Base-by-base conservation (phyloP, 306 rosid genomes). In the Vachellia collinsii region DNA sequence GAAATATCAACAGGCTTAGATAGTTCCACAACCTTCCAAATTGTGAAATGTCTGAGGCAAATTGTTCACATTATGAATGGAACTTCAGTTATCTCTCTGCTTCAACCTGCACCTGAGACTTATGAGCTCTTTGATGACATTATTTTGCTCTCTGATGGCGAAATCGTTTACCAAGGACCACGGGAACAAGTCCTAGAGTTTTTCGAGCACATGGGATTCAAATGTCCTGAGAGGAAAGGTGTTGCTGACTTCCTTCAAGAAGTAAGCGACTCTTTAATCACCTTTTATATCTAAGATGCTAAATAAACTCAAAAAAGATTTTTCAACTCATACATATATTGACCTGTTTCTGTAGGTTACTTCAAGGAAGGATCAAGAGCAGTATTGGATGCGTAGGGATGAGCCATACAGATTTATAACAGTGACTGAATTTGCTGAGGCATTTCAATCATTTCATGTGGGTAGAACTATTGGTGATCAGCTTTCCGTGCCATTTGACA, bases 231-330 rank as follows among this genome's bases (percentile, higher is more conserved):
- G 80, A 85, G 87, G 14, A 88, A 88, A 77, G 87, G 80, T 1
- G 75, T 88, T 8, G 90, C 90, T 17, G 90, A 85, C 59, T 87
- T 87, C 72, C 87, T 87, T 19, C 90, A 87, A 80, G 90, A 88
- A 79, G 91, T 87, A 77, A 46, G 70, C 38, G 41, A 48, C 69
- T 36, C 37, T 74, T 43, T 59, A 3, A 43, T 0, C 10, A 43
- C 38, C 47, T 69, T 59, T 63, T 14, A 8, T 7, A 8, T 16
- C 20, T 7, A 29, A 11, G 42, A 29, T 0, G 13, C 41, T 62
- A 14, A 4, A 23, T 61, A 12, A 16, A 61, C 39, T 25, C 37
- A 51, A 25, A 11, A 50, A 5, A 50, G 7, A 44, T 44, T 58
- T 29, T 11, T 11, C 39, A 25, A 36, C 17, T 63, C 42, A 63